These are phyloP conservation scores for Colletotrichum spinosum DNA, from an alignment of 2,329 filamentous ascomycete species.

Conservation along the genomic window DNA sequence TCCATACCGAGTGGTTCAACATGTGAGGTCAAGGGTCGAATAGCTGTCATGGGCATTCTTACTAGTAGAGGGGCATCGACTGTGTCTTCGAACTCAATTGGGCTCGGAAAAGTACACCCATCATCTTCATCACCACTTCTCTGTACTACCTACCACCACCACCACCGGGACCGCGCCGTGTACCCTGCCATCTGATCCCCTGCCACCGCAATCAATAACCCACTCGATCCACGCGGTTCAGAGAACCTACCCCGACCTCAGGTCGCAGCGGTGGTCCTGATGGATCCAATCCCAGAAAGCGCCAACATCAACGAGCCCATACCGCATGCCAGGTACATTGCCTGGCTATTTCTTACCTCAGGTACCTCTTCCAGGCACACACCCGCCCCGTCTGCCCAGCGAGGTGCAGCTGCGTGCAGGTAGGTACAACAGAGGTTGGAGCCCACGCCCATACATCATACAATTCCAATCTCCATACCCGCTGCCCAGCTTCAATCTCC, in stretches of 20 bases:
- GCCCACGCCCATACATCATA: conserved; percentile 18
- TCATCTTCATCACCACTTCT: too few relatives aligned
- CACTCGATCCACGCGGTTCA: conserved; percentile 4
- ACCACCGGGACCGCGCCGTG: too few relatives aligned
- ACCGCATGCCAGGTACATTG: not conserved
- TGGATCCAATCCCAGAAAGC: conserved; percentile 24
- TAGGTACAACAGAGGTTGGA: too few relatives aligned
- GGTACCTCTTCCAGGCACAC: too few relatives aligned
- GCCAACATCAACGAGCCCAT: conserved; percentile 21
- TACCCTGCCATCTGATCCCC: not conserved
- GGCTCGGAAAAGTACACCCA: not conserved
- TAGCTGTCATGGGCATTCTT: not conserved
- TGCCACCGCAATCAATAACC: conserved; percentile 9
- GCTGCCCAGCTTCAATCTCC: conserved; percentile 9
- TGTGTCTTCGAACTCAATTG: conserved; percentile 15
- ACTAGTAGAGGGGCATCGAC: conserved; percentile 1
- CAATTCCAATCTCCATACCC: too few relatives aligned
- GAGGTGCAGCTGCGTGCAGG: not conserved
- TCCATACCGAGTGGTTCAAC: not conserved
- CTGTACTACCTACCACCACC: too few relatives aligned
- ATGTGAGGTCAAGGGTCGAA: conserved; percentile 20
- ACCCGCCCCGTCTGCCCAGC: conserved; percentile 14
- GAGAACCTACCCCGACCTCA: conserved; percentile 29
- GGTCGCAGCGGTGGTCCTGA: conserved; percentile 14
- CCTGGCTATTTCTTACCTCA: too few relatives aligned